phyloP scores from a whole-genome alignment of 441 rosid genomes.

The California macrophylla region DNA sequence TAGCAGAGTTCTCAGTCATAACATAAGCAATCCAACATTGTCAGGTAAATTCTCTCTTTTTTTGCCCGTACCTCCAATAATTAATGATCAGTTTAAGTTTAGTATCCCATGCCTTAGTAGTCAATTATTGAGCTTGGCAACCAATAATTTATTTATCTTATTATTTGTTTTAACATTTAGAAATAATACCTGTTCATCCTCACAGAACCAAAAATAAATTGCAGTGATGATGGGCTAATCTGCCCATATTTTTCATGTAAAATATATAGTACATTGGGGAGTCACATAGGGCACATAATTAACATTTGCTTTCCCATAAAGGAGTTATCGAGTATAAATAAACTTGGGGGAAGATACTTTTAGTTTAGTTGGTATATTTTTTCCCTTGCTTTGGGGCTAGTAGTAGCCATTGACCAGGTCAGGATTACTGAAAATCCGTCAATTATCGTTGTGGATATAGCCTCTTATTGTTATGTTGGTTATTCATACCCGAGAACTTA shows the following conservation, averaged over 20 bases:
- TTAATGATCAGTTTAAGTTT: background rate
- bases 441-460: background rate
- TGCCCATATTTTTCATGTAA: background rate
- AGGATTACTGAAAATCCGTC: background rate
- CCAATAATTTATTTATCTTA: background rate
- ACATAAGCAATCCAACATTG: constrained; percentile 35
- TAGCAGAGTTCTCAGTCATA: constrained; percentile 52
- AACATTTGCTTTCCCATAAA: background rate
- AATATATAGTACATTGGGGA: background rate
- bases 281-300: background rate
- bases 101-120: background rate
- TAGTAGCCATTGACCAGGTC: background rate
- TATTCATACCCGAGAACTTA: background rate
- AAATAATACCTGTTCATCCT: background rate
- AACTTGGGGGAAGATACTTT: background rate
- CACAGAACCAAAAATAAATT: background rate
- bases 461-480: background rate
- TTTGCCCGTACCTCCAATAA: constrained; percentile 1
- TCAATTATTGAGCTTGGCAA: background rate
- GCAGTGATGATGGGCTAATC: background rate
- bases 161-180: background rate
- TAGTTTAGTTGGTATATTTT: background rate
- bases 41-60: constrained; percentile 44
- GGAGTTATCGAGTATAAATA: background rate
- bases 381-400: background rate